Base-by-base conservation (phyloP, 192 early-diverging fungal genomes). In the Mortierella antarctica region DNA sequence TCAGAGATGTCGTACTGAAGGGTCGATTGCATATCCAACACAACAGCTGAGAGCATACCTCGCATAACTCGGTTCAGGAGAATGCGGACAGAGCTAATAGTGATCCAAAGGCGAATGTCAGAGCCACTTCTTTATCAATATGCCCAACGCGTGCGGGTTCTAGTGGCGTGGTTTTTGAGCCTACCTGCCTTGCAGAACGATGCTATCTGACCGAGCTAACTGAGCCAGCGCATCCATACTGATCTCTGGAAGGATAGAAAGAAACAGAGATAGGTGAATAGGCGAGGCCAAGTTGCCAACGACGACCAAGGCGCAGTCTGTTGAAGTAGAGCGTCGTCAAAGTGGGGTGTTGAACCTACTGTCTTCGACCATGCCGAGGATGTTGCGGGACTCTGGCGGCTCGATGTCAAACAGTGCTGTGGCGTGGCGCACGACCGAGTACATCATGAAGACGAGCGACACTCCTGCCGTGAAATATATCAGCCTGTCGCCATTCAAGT, bases 31-130 rank as follows among this genome's bases (percentile, higher is more conserved):
- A 45, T 48, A n/a, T 14, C 40, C n/a, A 18, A 6, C 9, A 8
- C 21, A 59, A 63, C 8, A 20, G 3, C 10, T 49, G 31, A n/a
- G 14, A 23, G 21, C 59, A 42, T 89, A 89, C 89, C 91, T 65
- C 84, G 86, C 87, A 94, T 93, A 39, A 92, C 92, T 21, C 93
- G 80, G 57, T 89, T 89, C 18, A 94, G 82, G 7, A 93, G 83
- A n/a, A 94, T 92, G 68, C 90, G 89, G 23, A 93, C 83, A 50
- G 93, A 88, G 73, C 93, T 94, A 80, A 45, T 41, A 46, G 45
- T 8, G 8, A 4, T 40, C 11, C 31, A 52, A 51, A 62, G 41
- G 47, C 39, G 57, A 20, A 63, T 21, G 40, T 40, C 62, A 18
- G 45, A 65, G 42, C 7, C 6, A 40, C 15, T 4, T 1, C 1